A percentile compares a stretch with the other conserved stretches of the same genome.
Evolutionary conservation across 257 asterid species (phyloP).

Genomic region (Craterostigma plantagineum): DNA sequence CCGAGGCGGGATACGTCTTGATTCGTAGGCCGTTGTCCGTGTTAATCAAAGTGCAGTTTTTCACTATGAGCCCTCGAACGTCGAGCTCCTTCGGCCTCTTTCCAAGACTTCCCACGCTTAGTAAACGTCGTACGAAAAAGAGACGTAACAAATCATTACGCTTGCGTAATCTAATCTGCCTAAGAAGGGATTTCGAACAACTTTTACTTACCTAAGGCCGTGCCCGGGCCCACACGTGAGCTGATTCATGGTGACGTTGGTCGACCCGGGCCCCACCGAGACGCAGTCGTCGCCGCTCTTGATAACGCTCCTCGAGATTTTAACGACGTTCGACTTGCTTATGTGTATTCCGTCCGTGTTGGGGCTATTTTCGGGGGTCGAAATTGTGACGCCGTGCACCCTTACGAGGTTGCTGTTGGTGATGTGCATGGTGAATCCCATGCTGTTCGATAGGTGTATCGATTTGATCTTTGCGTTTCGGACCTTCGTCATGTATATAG

Average conservation of each 20-base stretch:
- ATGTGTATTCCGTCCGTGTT: conserved; percentile 58
- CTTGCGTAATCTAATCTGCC: no score
- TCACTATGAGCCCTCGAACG: conserved; percentile 33
- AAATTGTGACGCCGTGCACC: conserved; percentile 17
- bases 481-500: conserved; percentile 23
- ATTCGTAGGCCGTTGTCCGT: conserved; percentile 51
- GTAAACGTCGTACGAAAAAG: no score
- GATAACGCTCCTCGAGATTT: conserved; percentile 20
- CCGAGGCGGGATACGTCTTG: conserved; percentile 35
- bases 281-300: conserved; percentile 50
- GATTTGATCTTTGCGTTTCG: conserved; percentile 25
- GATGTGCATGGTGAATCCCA: conserved; percentile 65
- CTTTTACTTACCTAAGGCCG: conserved; percentile 52
- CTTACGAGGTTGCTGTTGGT: conserved; percentile 21
- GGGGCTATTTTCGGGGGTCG: conserved; percentile 28
- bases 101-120: conserved; percentile 60
- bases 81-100: conserved; percentile 26
- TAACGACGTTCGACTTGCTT: conserved; percentile 24
- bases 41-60: conserved; percentile 32
- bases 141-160: no score
- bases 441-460: conserved; percentile 26
- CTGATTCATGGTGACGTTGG: conserved; percentile 26
- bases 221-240: conserved; percentile 59
- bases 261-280: conserved; percentile 44
- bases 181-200: no score